Evolutionary conservation across 306 rosid species (phyloP).

Genomic region (Pterocarpus santalinus): DNA sequence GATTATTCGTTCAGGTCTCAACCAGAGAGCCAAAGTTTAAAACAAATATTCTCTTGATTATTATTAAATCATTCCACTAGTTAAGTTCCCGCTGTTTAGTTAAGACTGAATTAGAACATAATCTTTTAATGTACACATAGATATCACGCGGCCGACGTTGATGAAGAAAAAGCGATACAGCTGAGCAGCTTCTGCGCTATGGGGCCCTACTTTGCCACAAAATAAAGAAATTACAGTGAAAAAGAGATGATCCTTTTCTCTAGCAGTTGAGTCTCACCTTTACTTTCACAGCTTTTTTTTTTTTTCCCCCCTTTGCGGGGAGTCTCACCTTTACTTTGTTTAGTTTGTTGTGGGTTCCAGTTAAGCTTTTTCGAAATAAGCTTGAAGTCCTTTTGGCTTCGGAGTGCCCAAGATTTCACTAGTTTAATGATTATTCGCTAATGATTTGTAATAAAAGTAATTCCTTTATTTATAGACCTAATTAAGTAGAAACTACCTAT

Average conservation of each 20-base stretch:
- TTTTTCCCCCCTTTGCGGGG: no score
- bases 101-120: neutral
- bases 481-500: no score
- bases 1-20: no score
- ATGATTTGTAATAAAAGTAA: no score
- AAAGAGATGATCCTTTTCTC: neutral
- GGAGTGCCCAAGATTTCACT: no score
- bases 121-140: neutral
- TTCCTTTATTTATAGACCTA: no score
- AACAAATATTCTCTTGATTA: neutral
- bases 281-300: neutral
- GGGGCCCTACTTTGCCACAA: no score
- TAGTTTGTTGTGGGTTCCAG: neutral
- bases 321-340: neutral
- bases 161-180: neutral
- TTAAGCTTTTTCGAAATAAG: no score
- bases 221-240: no score
- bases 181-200: conserved; percentile 18
- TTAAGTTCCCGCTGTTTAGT: neutral
- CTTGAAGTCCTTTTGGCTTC: no score
- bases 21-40: neutral
- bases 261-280: neutral
- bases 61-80: conserved; percentile 15
- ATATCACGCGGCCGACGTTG: neutral
- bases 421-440: no score